Evolutionary conservation across 148 eudicot species (phyloP).

Genomic region (Persicaria tinctoria): DNA sequence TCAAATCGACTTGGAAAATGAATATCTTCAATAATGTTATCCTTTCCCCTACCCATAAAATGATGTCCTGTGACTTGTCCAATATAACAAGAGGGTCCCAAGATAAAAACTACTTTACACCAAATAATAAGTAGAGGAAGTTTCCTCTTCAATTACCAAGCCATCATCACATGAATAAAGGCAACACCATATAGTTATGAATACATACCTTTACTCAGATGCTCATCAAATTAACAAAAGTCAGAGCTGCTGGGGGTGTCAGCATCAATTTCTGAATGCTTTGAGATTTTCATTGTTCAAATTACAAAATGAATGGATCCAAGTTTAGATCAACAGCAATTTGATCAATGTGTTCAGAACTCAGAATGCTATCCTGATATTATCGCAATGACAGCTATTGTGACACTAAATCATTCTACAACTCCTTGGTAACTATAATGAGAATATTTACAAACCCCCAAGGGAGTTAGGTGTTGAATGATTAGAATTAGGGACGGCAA

Average conservation of each 20-base stretch:
- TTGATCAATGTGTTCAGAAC: not conserved
- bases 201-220: not conserved
- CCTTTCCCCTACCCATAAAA: not conserved
- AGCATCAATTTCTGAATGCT: not conserved
- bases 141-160: not conserved
- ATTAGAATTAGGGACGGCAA: too few relatives aligned
- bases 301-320: not conserved
- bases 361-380: not conserved
- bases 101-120: not conserved
- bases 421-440: not conserved
- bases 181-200: too few relatives aligned
- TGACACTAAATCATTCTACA: not conserved
- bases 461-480: too few relatives aligned
- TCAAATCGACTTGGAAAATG: not conserved
- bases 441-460: not conserved
- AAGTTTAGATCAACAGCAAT: not conserved
- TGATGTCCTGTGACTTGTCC: not conserved
- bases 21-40: not conserved
- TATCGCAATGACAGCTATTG: not conserved
- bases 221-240: too few relatives aligned
- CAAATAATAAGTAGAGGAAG: not conserved
- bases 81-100: not conserved
- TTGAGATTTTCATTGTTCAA: not conserved
- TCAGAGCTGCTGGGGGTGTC: not conserved
- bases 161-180: not conserved